Conservation (phyloP, 2,329 filamentous ascomycete genomes). For the Colletotrichum tropicale region DNA sequence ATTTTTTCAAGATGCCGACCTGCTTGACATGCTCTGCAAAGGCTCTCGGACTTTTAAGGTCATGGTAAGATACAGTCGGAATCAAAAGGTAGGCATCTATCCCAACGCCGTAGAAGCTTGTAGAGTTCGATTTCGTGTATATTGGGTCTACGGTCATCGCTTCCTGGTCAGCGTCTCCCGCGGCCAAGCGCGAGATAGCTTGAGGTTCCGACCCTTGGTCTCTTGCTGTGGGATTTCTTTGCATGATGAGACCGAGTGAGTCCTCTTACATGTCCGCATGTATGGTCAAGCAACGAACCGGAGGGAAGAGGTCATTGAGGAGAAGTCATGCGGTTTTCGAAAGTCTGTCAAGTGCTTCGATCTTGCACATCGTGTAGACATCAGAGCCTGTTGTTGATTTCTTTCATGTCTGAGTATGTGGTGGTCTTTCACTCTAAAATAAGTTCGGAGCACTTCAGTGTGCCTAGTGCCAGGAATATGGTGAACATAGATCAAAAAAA, state of each 20-base stretch:
- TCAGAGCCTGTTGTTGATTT: background rate
- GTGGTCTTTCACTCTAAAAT: too few relatives aligned
- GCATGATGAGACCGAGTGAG: background rate
- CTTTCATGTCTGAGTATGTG: too few relatives aligned
- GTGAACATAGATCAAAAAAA: too few relatives aligned
- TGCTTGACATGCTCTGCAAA: background rate
- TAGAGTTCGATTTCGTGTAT: background rate
- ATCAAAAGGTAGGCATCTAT: background rate
- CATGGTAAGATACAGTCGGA: background rate
- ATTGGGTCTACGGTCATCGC: background rate
- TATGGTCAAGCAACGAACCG: accelerated
- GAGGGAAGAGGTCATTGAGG: background rate
- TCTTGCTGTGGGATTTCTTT: background rate
- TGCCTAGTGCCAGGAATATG: too few relatives aligned
- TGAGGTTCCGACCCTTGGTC: background rate
- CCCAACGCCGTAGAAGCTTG: background rate
- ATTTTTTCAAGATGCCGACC: background rate
- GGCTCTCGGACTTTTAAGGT: background rate
- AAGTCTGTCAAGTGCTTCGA: too few relatives aligned
- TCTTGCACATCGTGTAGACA: background rate
- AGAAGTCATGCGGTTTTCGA: background rate
- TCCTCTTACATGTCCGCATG: background rate
- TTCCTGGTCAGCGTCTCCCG: background rate
- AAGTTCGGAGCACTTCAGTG: too few relatives aligned
- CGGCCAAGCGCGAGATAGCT: background rate